Evolutionary conservation across 805 yeast species (phyloP).

Genomic region (Komagataella populi): DNA sequence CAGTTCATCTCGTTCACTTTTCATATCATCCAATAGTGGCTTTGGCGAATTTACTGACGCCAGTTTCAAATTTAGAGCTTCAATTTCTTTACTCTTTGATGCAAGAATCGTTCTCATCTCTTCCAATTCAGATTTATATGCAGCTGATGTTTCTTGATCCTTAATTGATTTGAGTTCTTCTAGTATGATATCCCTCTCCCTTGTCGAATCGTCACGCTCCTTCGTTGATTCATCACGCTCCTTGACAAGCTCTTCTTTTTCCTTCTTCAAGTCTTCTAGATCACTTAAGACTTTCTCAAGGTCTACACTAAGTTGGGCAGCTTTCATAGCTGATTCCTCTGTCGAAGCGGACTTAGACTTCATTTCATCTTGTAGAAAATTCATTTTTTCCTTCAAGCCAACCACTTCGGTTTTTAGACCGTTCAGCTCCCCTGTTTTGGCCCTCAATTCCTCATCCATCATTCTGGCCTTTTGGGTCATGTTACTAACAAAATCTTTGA

Average conservation of each 20-base stretch:
- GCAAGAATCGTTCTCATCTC: background rate
- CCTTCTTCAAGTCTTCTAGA: background rate
- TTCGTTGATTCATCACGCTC: background rate
- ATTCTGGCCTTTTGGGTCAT: conserved; percentile 45
- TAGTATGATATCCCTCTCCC: background rate
- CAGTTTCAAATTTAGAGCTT: background rate
- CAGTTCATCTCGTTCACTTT: background rate
- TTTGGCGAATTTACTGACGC: background rate
- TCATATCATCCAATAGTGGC: background rate
- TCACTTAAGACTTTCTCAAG: conserved; percentile 1
- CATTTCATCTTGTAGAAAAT: conserved; percentile 2
- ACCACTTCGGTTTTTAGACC: conserved; percentile 5
- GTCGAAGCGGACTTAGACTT: background rate
- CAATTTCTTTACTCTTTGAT: background rate
- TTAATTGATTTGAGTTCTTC: background rate
- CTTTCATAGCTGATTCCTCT: background rate
- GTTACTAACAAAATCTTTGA: conserved; percentile 58
- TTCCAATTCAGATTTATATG: background rate
- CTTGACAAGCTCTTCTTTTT: background rate
- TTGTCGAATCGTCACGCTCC: background rate
- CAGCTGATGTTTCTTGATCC: background rate
- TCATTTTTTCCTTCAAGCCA: conserved; percentile 1
- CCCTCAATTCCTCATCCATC: conserved; percentile 52
- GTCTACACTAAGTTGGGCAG: background rate
- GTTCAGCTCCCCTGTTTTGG: conserved; percentile 20